Conservation (phyloP, 192 early-diverging fungal genomes). For the Rhizoclosmatium globosum region DNA sequence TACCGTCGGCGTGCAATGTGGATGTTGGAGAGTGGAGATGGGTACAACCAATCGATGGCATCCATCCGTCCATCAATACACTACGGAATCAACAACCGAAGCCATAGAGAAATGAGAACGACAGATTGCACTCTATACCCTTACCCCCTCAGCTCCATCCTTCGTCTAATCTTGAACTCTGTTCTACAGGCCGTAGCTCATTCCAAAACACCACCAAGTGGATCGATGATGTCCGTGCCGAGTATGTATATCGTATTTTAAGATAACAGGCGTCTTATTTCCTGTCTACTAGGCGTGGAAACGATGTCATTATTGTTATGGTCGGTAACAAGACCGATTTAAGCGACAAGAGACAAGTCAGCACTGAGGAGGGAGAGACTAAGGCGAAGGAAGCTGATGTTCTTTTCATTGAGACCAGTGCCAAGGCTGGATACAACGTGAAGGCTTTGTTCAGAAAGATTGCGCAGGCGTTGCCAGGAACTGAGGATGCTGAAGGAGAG, state of each 20-base stretch:
- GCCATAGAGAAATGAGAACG: no score
- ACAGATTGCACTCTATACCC: no score
- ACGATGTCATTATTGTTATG: slow-evolving; percentile 97
- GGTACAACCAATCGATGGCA: neutral
- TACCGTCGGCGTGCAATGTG: neutral
- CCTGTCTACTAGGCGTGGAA: slow-evolving; percentile 67
- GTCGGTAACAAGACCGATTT: slow-evolving; percentile 99
- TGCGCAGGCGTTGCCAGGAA: slow-evolving; percentile 89
- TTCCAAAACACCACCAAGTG: slow-evolving; percentile 98
- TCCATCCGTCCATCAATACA: neutral
- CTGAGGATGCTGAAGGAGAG: slow-evolving; percentile 59
- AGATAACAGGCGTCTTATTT: neutral
- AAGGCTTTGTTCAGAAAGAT: slow-evolving; percentile 98
- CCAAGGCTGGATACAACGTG: slow-evolving; percentile 99
- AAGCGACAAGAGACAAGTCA: slow-evolving; percentile 93
- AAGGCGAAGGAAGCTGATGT: slow-evolving; percentile 95
- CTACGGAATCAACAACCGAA: neutral
- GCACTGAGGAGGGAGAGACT: slow-evolving; percentile 97
- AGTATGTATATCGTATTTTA: slow-evolving; percentile 46
- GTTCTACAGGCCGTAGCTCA: slow-evolving; percentile 81
- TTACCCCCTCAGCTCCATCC: neutral
- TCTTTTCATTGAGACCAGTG: slow-evolving; percentile 99
- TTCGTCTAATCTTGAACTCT: neutral
- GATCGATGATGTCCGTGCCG: slow-evolving; percentile 98
- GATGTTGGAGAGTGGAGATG: neutral